Base-by-base conservation (phyloP, 192 early-diverging fungal species). In the Spizellomyces punctatus region DNA sequence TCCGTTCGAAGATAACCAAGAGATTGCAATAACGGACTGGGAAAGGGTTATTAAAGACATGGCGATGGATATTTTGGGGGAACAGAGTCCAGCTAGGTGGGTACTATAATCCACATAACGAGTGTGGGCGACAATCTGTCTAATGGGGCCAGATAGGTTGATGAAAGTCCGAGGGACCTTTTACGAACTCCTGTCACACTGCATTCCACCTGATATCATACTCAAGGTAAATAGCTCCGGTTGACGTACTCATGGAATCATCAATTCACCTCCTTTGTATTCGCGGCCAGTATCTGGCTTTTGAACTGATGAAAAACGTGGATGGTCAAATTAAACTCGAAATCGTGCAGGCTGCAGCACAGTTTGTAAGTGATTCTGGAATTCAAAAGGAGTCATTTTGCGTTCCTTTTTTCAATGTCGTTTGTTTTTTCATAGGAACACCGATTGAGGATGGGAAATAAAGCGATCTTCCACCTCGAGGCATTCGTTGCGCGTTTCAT, bases 381-480 rank as follows among this genome's bases (percentile, higher is more conserved):
- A 36, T 36, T 36, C n/a, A n/a, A 36, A 36, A 36, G 27, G 0
- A 36, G 27, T 36, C 27, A 36, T 16, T 66, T 22, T 49, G 14
- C 17, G 50, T 36, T 42, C n/a, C 52, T 27, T 27, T 66, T 54
- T 17, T 6, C 10, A 73, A 41, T 17, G 0, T 73, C 16, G 6
- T 16, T 17, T 16, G 6, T 36, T 16, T 14, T 0, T 54, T 19
- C 14, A 5, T 41, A 61, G 86, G 95, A 99, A 72, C 92, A 96
- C 66, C 90, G 93, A 56, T 76, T 99, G 74, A 86, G 88, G 49
- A 76, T 85, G 12, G 96, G 96, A 3, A 89, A 87, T 65, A 99
- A 99, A 82, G 86, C 89, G 4, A 95, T 99, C 21, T 93, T 98
- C 68, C 95, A 99, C 75, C 81, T 99, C 41, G 96, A 99, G 75